phyloP scores from a whole-genome alignment of 768 basidiomycete species.

The Erythrobasidium yunnanense region DNA sequence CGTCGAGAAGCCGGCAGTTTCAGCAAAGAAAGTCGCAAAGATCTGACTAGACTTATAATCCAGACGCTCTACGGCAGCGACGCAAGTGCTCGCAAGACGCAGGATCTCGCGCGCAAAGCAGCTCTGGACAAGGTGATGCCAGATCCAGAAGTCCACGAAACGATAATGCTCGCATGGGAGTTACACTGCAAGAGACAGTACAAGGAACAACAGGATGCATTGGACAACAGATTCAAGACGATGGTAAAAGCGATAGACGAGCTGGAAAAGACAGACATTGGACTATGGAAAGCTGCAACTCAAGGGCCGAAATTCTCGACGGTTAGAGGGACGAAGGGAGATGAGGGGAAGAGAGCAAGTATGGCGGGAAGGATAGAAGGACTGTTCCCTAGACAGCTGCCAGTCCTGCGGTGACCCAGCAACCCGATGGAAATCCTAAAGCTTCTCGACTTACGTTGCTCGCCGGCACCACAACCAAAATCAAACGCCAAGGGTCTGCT shows the following conservation, averaged over 20 bases:
- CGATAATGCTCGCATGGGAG: conserved; percentile 15
- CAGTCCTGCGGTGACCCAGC: conserved; percentile 1
- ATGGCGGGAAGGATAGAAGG: conserved; percentile 3
- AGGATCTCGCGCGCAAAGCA: conserved; percentile 3
- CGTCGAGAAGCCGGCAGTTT: too few species aligned
- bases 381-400: conserved; percentile 18
- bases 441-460: too few species aligned
- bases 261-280: background rate
- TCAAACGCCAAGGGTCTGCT: too few species aligned
- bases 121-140: conserved; percentile 3
- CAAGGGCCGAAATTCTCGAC: conserved; percentile 8
- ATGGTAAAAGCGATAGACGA: background rate
- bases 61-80: conserved; percentile 18
- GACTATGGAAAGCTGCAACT: background rate
- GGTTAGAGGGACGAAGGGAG: conserved; percentile 3
- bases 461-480: too few species aligned
- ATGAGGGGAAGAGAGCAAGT: conserved; percentile 14
- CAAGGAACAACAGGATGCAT: background rate
- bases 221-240: background rate
- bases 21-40: too few species aligned
- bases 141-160: conserved; percentile 16
- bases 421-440: too few species aligned
- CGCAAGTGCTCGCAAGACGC: background rate
- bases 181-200: background rate
- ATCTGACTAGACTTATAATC: background rate